Evolutionary conservation across 768 basidiomycete species (phyloP), one percentile per base, ranked within the genome.

Genomic region (Clitopilus hobsonii): DNA sequence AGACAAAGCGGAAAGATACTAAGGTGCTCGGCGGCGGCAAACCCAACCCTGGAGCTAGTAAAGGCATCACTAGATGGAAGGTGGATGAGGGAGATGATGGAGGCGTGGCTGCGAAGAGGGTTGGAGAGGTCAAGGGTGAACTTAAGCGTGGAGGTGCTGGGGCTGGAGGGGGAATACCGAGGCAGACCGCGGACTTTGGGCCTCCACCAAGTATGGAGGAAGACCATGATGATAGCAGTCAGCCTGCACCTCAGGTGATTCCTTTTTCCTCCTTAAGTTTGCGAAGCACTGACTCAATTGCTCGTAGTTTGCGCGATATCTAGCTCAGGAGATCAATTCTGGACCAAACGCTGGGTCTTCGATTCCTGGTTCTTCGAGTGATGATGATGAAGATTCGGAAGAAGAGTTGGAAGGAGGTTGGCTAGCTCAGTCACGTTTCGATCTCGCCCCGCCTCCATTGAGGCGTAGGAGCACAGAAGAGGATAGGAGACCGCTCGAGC

Each of bases 21-120:
- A 82, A 81, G 58, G 76, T 89, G 7, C 79, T 98, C 14, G 95
- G 94, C 2, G 96, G 94, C 16, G 91, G 91, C 5, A 91, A 89
- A 4, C 76, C 81, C 0, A 67, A 89, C 23, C 67, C 66, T 8
- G 68, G 73, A 24, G 67, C 55, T 51, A 58, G 59, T 26, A 67
- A 60, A 63, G 70, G 41, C 29, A 59, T 68, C 38, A 61, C 69
- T 7, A 75, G 78, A 59, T 87, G 86, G 86, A 82, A 82, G 58
- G 85, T 88, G n/a, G 88, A 89, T 60, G 89, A 89, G 60, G 78
- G 77, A 48, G 84, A 85, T 54, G 59, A 62, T 49, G 57, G 56
- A 55, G 53, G 59, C 55, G 56, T 54, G 51, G 58, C 59, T 28
- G 49, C 59, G 26, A 55, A 52, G 29, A 54, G 58, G 22, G 41